These are phyloP conservation scores for Zoysia pacifica DNA, from an alignment of 176 grass and related monocot species.

Conservation along the genomic window DNA sequence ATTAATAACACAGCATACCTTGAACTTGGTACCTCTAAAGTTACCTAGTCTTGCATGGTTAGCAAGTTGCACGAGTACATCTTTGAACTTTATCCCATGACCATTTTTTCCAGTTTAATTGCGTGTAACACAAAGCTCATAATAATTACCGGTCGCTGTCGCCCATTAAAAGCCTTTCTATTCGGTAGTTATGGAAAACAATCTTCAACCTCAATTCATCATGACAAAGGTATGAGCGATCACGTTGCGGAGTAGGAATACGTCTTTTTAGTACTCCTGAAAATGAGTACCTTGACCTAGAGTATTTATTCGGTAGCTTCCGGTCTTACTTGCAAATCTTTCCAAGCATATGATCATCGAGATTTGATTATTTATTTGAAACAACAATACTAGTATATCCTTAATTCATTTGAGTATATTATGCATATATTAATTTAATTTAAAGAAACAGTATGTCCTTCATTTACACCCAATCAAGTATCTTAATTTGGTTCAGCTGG, in stretches of 20 bases:
- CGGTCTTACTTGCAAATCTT: neutral
- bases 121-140: conserved; percentile 38
- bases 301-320: no score
- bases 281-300: neutral
- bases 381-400: neutral
- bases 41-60: no score
- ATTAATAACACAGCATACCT: no score
- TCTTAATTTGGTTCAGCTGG: neutral
- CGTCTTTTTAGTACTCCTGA: conserved; percentile 8
- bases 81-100: neutral
- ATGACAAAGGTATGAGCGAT: conserved; percentile 32
- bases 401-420: neutral
- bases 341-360: neutral
- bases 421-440: neutral
- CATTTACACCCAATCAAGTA: no score
- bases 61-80: no score
- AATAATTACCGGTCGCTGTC: conserved; percentile 29
- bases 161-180: conserved; percentile 44
- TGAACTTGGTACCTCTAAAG: no score
- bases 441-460: no score
- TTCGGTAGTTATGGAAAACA: conserved; percentile 49
- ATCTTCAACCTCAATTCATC: conserved; percentile 39
- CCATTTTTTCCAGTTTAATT: conserved; percentile 20
- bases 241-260: conserved; percentile 23
- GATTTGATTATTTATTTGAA: neutral